These are phyloP conservation scores for Lactifluus pinguis DNA, from an alignment of 768 basidiomycete species.

Conservation along the genomic window DNA sequence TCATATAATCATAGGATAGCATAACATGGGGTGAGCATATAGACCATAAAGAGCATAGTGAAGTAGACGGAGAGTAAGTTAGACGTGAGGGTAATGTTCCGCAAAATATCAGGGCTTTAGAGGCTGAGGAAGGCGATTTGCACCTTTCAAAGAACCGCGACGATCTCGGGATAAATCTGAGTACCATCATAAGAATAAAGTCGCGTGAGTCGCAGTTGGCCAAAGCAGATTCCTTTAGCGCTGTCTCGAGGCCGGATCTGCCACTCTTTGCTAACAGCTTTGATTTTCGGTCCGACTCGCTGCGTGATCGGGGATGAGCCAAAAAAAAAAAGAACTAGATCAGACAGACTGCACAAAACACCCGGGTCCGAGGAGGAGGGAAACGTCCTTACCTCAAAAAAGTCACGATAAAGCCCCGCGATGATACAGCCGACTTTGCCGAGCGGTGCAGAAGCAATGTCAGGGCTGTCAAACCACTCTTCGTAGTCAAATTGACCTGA, in stretches of 20 bases:
- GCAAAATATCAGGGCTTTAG: background rate
- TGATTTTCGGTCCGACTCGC: constrained; percentile 9
- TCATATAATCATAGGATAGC: background rate
- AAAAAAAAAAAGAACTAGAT: background rate
- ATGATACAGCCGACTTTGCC: background rate
- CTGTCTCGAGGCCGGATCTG: constrained; percentile 5
- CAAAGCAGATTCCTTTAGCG: constrained; percentile 3
- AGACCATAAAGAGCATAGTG: background rate
- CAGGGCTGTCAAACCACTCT: constrained; percentile 7
- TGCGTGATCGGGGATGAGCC: background rate
- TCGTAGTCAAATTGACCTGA: constrained; percentile 4
- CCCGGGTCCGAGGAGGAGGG: background rate
- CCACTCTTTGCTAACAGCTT: background rate
- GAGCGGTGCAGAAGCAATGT: constrained; percentile 5
- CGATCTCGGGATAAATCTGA: constrained; percentile 12
- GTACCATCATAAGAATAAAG: constrained; percentile 10
- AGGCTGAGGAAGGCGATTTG: no score
- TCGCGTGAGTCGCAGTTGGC: constrained; percentile 11
- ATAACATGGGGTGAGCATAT: constrained; percentile 2
- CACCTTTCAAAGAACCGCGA: constrained; percentile 8
- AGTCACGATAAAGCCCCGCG: constrained; percentile 3
- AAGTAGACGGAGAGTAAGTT: background rate
- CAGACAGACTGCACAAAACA: background rate
- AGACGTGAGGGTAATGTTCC: background rate
- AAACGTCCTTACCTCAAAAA: constrained; percentile 3